A percentile compares a stretch with the other conserved stretches of the same genome.
Conservation (phyloP, 805 yeast species). For the Yarrowia deformans region DNA sequence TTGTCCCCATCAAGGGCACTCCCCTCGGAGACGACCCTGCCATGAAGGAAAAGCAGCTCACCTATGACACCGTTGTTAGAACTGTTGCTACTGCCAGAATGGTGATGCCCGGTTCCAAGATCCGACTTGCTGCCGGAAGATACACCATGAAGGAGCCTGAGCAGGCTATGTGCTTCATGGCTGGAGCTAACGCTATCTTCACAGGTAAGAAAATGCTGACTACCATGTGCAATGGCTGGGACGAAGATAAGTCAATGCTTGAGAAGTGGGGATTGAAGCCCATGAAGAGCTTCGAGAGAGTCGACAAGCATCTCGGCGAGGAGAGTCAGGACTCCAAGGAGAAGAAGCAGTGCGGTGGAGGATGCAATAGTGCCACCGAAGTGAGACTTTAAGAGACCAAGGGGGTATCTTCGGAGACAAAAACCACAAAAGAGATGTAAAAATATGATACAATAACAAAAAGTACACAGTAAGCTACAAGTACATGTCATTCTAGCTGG, state of each 20-base stretch:
- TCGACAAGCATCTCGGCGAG: slow-evolving; percentile 20
- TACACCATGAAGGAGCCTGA: slow-evolving; percentile 81
- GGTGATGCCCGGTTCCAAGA: slow-evolving; percentile 73
- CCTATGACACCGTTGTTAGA: slow-evolving; percentile 68
- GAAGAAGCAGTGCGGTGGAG: slow-evolving; percentile 25
- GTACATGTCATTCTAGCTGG: too few relatives aligned
- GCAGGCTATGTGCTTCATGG: slow-evolving; percentile 76
- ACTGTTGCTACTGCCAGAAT: slow-evolving; percentile 80
- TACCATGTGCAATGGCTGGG: slow-evolving; percentile 85
- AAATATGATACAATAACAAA: not conserved
- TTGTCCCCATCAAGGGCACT: slow-evolving; percentile 82
- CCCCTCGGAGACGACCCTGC: slow-evolving; percentile 65
- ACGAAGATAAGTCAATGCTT: slow-evolving; percentile 74
- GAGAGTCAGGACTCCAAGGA: slow-evolving; percentile 5
- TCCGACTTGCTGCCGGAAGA: slow-evolving; percentile 81
- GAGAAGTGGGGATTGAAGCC: slow-evolving; percentile 65
- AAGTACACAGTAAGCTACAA: too few relatives aligned
- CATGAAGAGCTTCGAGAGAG: slow-evolving; percentile 44
- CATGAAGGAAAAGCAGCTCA: slow-evolving; percentile 47
- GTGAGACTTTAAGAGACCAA: not conserved
- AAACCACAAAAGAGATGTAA: not conserved
- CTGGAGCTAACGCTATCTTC: slow-evolving; percentile 81
- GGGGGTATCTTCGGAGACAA: not conserved
- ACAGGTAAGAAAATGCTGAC: slow-evolving; percentile 84
- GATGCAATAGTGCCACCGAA: slow-evolving; percentile 21